Percentiles rank a stretch among this genome's conserved stretches.
phyloP scores from a whole-genome alignment of 768 basidiomycete genomes.

The Calocera viscosa region DNA sequence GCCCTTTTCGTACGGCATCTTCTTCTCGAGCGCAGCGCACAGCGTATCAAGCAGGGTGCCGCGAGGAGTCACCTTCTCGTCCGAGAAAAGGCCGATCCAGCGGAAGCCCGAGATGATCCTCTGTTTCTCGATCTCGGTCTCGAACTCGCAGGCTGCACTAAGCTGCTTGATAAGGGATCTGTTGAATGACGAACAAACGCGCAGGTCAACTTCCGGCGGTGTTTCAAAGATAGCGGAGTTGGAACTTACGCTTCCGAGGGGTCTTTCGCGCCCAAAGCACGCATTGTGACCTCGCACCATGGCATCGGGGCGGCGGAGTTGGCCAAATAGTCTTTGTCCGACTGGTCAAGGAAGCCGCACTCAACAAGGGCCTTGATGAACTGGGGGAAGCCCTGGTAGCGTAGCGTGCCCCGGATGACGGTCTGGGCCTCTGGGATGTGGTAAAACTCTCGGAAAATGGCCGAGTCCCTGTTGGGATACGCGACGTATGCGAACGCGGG shows the following conservation, averaged over 20 bases:
- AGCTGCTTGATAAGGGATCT: conserved; percentile 66
- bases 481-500: conserved; percentile 93
- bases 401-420: conserved; percentile 79
- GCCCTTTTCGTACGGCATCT: conserved; percentile 83
- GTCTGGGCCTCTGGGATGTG: conserved; percentile 88
- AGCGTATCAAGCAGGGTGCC: conserved; percentile 72
- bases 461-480: conserved; percentile 93
- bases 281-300: conserved; percentile 75
- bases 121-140: conserved; percentile 50
- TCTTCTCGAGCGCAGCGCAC: conserved; percentile 73
- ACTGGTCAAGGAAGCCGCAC: conserved; percentile 73
- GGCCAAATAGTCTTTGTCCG: conserved; percentile 60
- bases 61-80: conserved; percentile 41
- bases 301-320: conserved; percentile 46
- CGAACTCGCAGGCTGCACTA: conserved; percentile 59
- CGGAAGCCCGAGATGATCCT: conserved; percentile 81
- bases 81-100: conserved; percentile 88
- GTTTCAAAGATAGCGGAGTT: not conserved
- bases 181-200: not conserved
- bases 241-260: conserved; percentile 50
- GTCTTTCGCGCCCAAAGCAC: conserved; percentile 54
- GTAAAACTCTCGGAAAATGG: conserved; percentile 83
- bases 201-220: not conserved
- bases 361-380: conserved; percentile 80
- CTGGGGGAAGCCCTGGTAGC: conserved; percentile 94